A percentile compares a stretch with the other conserved stretches of the same genome.
These are phyloP conservation scores for Colletotrichum costaricense DNA, from an alignment of 2,329 filamentous ascomycete genomes.

Conservation along the genomic window DNA sequence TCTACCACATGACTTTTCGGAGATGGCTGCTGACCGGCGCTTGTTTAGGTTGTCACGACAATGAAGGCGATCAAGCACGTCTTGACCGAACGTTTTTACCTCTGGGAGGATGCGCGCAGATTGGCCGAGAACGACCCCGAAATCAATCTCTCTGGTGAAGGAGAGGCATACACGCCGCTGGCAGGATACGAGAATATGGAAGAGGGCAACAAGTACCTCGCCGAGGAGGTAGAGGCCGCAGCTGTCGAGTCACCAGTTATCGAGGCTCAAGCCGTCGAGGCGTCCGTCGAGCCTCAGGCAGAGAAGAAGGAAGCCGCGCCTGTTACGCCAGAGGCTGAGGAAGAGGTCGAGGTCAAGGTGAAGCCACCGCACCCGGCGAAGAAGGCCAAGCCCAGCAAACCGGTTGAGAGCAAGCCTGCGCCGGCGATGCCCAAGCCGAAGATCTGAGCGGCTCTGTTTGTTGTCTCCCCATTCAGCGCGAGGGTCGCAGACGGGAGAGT, in stretches of 20 bases:
- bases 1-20: neutral
- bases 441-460: slow-evolving; percentile 18
- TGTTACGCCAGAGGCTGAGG: neutral
- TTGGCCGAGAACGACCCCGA: slow-evolving; percentile 75
- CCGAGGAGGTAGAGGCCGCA: slow-evolving; percentile 12
- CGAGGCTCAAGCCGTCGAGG: neutral
- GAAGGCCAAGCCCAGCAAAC: slow-evolving; percentile 29
- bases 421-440: slow-evolving; percentile 19
- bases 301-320: neutral
- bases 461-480: neutral
- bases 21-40: slow-evolving; percentile 6
- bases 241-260: neutral
- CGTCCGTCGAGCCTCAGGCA: neutral
- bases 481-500: slow-evolving; percentile 1
- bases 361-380: neutral
- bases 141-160: slow-evolving; percentile 67
- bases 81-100: slow-evolving; percentile 88
- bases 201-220: neutral
- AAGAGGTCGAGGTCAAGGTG: neutral
- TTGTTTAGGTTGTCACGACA: slow-evolving; percentile 75
- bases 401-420: slow-evolving; percentile 6
- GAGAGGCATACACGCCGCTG: slow-evolving; percentile 61
- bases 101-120: slow-evolving; percentile 81
- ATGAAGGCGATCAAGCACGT: slow-evolving; percentile 86
- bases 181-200: slow-evolving; percentile 47